Evolutionary conservation across 2,329 filamentous ascomycete species (phyloP), one percentile per base, ranked within the genome.

Genomic region (Scedosporium apiospermum): DNA sequence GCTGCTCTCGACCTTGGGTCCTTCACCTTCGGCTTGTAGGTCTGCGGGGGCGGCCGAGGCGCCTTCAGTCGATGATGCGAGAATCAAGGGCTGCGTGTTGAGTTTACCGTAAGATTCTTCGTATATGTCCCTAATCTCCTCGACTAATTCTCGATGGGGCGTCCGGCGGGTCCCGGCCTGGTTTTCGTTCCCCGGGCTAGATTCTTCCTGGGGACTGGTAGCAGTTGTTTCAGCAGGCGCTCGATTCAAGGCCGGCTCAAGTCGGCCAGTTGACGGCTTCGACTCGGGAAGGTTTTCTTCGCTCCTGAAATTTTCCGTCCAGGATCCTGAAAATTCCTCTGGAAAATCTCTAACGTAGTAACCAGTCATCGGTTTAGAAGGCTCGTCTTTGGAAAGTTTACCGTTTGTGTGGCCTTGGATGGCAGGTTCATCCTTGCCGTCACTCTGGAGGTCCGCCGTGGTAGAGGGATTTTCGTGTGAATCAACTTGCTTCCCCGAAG

Each of bases 311-410:
- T 51, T n/a, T 21, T 51, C 49, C 30, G 30, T 21, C 60, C 60
- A 61, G 9, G 60, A 53, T 10, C 6, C 46, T 3, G 60, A 12
- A 18, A 61, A 61, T 3, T 61, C 60, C 21, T 61, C 60, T 7
- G 60, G 60, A 27, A 61, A 61, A 34, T 61, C 60, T 27, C 38
- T 3, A 3, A 61, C 21, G 10, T 61, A 61, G 34, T 57, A 55
- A 2, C 60, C 60, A n/a, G 60, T 55, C 49, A 61, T 16, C 6
- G 55, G 23, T 4, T 41, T 34, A 16, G n/a, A 34, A 16, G 26
- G 14, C 27, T 41, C 12, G 27, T 34, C 55, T 38, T 34, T 21
- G 14, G 27, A n/a, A 41, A 38, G 23, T 44, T 57, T 26, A n/a
- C 16, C 26, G 7, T 57, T n/a, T 57, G n/a, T 16, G 7, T 60